A percentile compares a stretch with the other conserved stretches of the same genome.
Evolutionary conservation across 1,284 basidiomycete genomes (phyloP).

Genomic region (Chiua sp.): DNA sequence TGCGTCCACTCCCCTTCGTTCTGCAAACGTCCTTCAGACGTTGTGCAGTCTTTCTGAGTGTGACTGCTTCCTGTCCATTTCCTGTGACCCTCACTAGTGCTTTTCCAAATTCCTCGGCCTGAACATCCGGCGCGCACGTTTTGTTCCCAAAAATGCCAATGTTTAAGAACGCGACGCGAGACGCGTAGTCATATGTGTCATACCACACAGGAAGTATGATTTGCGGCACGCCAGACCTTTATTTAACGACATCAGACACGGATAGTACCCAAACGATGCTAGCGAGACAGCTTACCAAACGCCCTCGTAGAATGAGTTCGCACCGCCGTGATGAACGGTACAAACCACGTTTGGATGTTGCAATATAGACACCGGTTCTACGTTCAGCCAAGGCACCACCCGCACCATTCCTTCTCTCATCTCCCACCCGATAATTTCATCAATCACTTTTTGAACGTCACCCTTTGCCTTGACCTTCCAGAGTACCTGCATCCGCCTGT

Average conservation of each 20-base stretch:
- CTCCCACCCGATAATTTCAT: background rate
- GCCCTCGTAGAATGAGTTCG: constrained; percentile 7
- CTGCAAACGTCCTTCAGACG: constrained; percentile 12
- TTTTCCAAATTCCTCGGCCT: constrained; percentile 14
- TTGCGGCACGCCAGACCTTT: constrained; percentile 14
- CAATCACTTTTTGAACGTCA: background rate
- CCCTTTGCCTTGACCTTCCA: constrained; percentile 2
- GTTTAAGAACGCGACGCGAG: constrained; percentile 17
- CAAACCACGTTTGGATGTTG: constrained; percentile 21
- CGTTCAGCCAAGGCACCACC: constrained; percentile 15
- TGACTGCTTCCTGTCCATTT: constrained; percentile 8
- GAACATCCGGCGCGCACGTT: constrained; percentile 6
- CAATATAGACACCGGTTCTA: constrained; percentile 10
- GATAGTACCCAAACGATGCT: background rate
- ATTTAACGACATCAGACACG: background rate
- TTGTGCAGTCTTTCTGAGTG: constrained; percentile 10
- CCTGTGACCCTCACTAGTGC: constrained; percentile 15
- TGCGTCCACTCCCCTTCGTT: constrained; percentile 9
- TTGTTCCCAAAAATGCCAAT: constrained; percentile 17
- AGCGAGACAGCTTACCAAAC: constrained; percentile 12
- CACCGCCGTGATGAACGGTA: constrained; percentile 12
- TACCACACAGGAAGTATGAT: constrained; percentile 18
- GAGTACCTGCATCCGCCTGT: constrained; percentile 1
- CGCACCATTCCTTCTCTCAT: constrained; percentile 2
- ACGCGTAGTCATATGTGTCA: constrained; percentile 22